Conservation (phyloP, 1,139 yeast species). For the Yamadazyma mexicana region DNA sequence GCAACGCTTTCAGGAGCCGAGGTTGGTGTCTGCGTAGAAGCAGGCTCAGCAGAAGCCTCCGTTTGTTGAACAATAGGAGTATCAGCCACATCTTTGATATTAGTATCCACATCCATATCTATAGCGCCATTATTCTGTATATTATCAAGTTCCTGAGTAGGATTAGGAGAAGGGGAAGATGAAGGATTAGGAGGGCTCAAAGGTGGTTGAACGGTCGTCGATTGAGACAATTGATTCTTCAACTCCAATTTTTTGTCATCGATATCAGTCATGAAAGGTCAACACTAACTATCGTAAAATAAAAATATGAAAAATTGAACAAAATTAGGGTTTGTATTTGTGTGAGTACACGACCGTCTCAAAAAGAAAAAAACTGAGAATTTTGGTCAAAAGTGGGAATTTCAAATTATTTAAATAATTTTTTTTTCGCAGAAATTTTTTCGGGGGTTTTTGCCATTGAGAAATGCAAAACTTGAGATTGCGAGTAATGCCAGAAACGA, state of each 20-base stretch:
- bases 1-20: no score
- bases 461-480: conserved; percentile 1
- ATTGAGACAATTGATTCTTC: conserved; percentile 3
- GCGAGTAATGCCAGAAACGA: conserved; percentile 1
- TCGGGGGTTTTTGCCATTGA: conserved; percentile 6
- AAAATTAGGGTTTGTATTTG: conserved; percentile 5
- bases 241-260: conserved; percentile 10
- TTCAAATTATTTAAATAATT: conserved; percentile 17
- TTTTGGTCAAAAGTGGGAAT: conserved; percentile 11
- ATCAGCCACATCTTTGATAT: background rate
- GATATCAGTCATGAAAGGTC: conserved; percentile 3
- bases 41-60: conserved; percentile 4
- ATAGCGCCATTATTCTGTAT: background rate
- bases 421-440: conserved; percentile 8
- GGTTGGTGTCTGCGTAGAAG: conserved; percentile 2
- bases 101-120: background rate
- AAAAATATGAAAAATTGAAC: background rate
- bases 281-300: background rate
- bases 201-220: conserved; percentile 11
- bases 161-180: conserved; percentile 12
- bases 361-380: conserved; percentile 4
- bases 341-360: conserved; percentile 4
- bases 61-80: conserved; percentile 1
- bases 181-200: conserved; percentile 14
- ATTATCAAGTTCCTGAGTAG: conserved; percentile 3